Conservation (phyloP, 129 eudicot species). For the Artemisia tridentata region DNA sequence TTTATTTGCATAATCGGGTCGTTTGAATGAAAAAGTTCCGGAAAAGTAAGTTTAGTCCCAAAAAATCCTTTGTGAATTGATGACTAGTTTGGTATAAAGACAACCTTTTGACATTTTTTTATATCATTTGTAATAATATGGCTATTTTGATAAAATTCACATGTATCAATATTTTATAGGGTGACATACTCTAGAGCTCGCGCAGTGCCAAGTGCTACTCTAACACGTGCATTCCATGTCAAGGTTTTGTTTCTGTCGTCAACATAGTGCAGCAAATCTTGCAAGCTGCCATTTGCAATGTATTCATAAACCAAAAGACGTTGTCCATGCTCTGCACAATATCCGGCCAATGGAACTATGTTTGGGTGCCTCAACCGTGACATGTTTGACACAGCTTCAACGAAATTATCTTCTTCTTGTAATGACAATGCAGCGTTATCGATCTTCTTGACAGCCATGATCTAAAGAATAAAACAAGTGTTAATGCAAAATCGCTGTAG, state of each 20-base stretch:
- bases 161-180: background rate
- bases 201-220: constrained; percentile 99
- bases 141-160: background rate
- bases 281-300: constrained; percentile 83
- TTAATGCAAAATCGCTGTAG: background rate
- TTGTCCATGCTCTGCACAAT: constrained; percentile 94
- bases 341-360: constrained; percentile 73
- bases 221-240: constrained; percentile 95
- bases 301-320: constrained; percentile 88
- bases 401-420: constrained; percentile 92
- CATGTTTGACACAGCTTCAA: constrained; percentile 95
- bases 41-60: no score
- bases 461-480: constrained; percentile 34
- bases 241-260: constrained; percentile 70
- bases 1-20: no score
- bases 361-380: constrained; percentile 92
- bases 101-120: no score
- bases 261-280: constrained; percentile 84
- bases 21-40: no score
- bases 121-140: no score
- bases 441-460: constrained; percentile 87
- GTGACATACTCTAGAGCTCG: constrained; percentile 88
- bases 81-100: no score
- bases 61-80: no score
- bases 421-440: constrained; percentile 87